Base-by-base conservation (phyloP, 2,329 filamentous ascomycete species). In the Catunica adiposa region DNA sequence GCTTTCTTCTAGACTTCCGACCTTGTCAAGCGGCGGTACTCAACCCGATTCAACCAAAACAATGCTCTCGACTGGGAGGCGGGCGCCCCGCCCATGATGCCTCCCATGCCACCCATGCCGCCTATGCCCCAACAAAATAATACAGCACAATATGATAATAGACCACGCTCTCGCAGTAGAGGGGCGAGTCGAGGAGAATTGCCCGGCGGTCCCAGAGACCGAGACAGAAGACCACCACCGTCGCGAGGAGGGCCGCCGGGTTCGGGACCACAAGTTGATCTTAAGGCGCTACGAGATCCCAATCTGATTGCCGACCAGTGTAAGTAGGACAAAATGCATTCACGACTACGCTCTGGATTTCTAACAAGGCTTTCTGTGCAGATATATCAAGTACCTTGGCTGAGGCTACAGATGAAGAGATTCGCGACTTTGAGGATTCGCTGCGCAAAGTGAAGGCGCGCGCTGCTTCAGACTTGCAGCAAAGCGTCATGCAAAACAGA, bases 401-500 rank as follows among this genome's bases (percentile, higher is more conserved):
- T 64, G 88, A 95, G 66, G 89, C 89, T 7, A 86, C 85, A 3
- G 89, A 94, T 63, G 81, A 86, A 60, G 87, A 95, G 61, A 94
- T 96, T 58, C 79, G 80, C 61, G 82, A 85, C 53, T 96, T 85
- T 66, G 86, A 94, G 66, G 74, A 78, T 52, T 81, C 82, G 22
- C 73, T 96, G 46, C 81, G 82, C 61, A 84, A 83, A 62, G 74
- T 92, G 56, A 90, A 90, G 68, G 77, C 78, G 61, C 80, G 86
- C 56, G 89, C 88, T 7, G 83, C 84, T 3, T 77, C 81, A 51
- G 89, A 97, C 62, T 74, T 98, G 22, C 90, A 97, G 68, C 87
- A 94, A 65, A 97, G 89, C 69, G 85, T 98, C 53, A 90, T 94
- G 69, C 89, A 96, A 68, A 98, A 98, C 68, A 82, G 92, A 51